Conservation (phyloP, 352 stramenopile genomes). For the Phytopythium mirpurense region DNA sequence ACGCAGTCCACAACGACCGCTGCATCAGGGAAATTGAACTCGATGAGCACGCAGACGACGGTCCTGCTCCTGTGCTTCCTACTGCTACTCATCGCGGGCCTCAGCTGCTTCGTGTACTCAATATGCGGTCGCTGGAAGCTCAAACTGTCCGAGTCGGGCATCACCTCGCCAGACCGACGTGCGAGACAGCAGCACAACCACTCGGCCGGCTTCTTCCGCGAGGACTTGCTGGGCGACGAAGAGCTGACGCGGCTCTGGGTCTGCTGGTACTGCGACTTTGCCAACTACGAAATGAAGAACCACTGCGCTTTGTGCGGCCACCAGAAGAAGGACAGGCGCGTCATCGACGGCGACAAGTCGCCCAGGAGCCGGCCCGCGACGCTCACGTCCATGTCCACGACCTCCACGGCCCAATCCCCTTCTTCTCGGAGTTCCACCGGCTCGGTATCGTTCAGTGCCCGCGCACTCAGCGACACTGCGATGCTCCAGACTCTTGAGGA, state of each 20-base stretch:
- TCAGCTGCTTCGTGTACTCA: slow-evolving; percentile 26
- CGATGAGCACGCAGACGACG: slow-evolving; percentile 3
- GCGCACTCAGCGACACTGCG: not conserved
- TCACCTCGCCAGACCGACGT: not conserved
- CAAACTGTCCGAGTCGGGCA: slow-evolving; percentile 8
- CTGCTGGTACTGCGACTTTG: slow-evolving; percentile 50
- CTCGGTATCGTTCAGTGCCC: slow-evolving; percentile 1
- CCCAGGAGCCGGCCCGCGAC: slow-evolving; percentile 24
- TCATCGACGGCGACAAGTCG: slow-evolving; percentile 16
- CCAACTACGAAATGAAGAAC: slow-evolving; percentile 54
- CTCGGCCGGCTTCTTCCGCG: slow-evolving; percentile 21
- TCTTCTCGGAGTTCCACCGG: slow-evolving; percentile 15
- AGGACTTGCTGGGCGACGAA: slow-evolving; percentile 47
- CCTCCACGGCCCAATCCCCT: slow-evolving; percentile 25
- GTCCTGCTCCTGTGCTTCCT: slow-evolving; percentile 31
- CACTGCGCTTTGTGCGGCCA: slow-evolving; percentile 42
- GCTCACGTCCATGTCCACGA: slow-evolving; percentile 19
- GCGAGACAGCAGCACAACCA: not conserved
- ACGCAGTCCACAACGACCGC: not conserved
- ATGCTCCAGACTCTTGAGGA: slow-evolving; percentile 4
- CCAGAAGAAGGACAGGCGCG: slow-evolving; percentile 26
- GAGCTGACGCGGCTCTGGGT: slow-evolving; percentile 46
- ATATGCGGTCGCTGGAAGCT: slow-evolving; percentile 28
- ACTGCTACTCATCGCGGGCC: slow-evolving; percentile 19
- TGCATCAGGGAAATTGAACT: not conserved